Evolutionary conservation across 805 yeast genomes (phyloP).

Genomic region (Zygotorulaspora chibaensis): DNA sequence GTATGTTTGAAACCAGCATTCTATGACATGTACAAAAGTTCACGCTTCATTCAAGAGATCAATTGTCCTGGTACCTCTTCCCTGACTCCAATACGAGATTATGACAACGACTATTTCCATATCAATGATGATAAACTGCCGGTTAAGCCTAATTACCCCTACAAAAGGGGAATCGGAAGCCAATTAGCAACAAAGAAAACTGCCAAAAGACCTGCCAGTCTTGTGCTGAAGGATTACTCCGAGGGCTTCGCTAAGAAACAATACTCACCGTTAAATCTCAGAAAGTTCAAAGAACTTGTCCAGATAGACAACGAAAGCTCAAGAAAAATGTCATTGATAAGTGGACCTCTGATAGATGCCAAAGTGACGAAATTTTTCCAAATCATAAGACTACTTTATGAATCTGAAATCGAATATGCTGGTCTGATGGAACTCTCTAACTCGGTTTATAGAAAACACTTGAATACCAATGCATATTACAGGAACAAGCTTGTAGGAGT

Average conservation of each 20-base stretch:
- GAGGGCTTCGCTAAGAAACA: slow-evolving; percentile 24
- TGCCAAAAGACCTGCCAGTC: slow-evolving; percentile 25
- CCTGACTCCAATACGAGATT: slow-evolving; percentile 34
- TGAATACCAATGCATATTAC: slow-evolving; percentile 30
- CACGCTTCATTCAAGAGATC: slow-evolving; percentile 23
- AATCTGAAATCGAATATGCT: slow-evolving; percentile 36
- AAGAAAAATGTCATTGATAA: slow-evolving; percentile 1
- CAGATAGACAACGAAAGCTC: not conserved
- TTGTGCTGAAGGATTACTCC: slow-evolving; percentile 19
- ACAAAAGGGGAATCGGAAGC: slow-evolving; percentile 2
- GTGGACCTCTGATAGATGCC: not conserved
- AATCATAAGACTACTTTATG: slow-evolving; percentile 29
- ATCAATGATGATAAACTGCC: slow-evolving; percentile 26
- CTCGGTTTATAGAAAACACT: slow-evolving; percentile 33
- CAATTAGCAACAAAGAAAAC: slow-evolving; percentile 1
- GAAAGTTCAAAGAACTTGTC: slow-evolving; percentile 3
- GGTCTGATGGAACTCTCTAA: slow-evolving; percentile 30
- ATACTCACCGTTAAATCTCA: slow-evolving; percentile 34
- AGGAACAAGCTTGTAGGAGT: slow-evolving; percentile 30
- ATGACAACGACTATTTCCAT: slow-evolving; percentile 30
- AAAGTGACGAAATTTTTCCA: slow-evolving; percentile 18
- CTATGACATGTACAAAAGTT: slow-evolving; percentile 28
- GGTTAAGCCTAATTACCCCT: slow-evolving; percentile 1
- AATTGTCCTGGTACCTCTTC: slow-evolving; percentile 22
- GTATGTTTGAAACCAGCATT: not conserved